Percentiles rank a stretch among this genome's conserved stretches.
phyloP scores from a whole-genome alignment of 2,329 filamentous ascomycete genomes.

The Stenocarpella maydis region DNA sequence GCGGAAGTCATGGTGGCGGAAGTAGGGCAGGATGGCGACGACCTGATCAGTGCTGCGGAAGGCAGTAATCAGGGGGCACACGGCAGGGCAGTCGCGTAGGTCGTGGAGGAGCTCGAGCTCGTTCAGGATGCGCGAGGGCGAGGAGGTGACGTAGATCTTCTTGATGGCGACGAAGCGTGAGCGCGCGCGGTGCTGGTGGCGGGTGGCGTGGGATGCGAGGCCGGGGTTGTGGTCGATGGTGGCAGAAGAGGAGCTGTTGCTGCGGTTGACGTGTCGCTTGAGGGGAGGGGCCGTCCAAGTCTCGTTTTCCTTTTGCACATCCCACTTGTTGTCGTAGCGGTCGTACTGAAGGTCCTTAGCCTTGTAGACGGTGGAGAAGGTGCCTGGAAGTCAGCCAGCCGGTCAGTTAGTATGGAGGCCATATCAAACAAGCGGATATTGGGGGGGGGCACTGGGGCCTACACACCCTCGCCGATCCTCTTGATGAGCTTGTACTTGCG shows the following conservation, averaged over 20 bases:
- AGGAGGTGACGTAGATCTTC: slow-evolving; percentile 99
- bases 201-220: slow-evolving; percentile 44
- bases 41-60: slow-evolving; percentile 95
- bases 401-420: slow-evolving; percentile 25
- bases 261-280: slow-evolving; percentile 56
- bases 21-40: slow-evolving; percentile 93
- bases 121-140: slow-evolving; percentile 91
- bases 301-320: slow-evolving; percentile 71
- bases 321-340: slow-evolving; percentile 86
- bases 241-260: slow-evolving; percentile 38
- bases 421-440: background rate
- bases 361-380: slow-evolving; percentile 99
- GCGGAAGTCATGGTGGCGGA: slow-evolving; percentile 93
- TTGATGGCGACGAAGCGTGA: slow-evolving; percentile 94
- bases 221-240: slow-evolving; percentile 32
- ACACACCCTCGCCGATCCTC: slow-evolving; percentile 90
- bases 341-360: slow-evolving; percentile 92
- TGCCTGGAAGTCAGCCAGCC: slow-evolving; percentile 72
- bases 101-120: slow-evolving; percentile 94
- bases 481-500: slow-evolving; percentile 91
- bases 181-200: slow-evolving; percentile 21
- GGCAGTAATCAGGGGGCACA: slow-evolving; percentile 96
- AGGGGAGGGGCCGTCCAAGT: slow-evolving; percentile 75
- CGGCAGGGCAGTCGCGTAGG: slow-evolving; percentile 80
- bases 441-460: background rate